phyloP scores from a whole-genome alignment of 805 yeast species.

The Nakazawaea siamensis region DNA sequence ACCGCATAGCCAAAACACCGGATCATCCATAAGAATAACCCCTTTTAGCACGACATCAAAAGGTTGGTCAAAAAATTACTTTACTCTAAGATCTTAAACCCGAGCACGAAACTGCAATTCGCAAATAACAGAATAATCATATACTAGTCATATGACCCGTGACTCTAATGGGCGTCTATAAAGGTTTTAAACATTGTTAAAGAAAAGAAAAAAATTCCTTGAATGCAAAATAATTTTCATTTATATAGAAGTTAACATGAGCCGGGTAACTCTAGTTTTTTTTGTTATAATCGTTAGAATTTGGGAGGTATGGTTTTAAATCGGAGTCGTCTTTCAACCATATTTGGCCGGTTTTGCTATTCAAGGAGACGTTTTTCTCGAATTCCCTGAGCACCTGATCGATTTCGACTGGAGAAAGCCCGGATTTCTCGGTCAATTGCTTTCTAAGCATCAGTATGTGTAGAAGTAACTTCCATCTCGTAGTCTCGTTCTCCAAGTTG shows the following conservation, averaged over 20 bases:
- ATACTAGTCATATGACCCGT: conserved; percentile 46
- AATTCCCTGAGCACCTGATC: conserved; percentile 46
- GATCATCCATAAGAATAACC: conserved; percentile 17
- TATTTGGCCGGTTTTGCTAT: conserved; percentile 44
- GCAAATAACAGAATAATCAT: conserved; percentile 26
- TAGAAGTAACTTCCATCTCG: conserved; percentile 32
- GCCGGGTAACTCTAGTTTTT: conserved; percentile 15
- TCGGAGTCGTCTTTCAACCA: conserved; percentile 52
- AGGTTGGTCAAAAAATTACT: conserved; percentile 39
- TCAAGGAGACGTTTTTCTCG: conserved; percentile 50
- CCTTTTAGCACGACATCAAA: conserved; percentile 38
- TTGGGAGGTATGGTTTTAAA: conserved; percentile 46
- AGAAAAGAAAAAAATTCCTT: conserved; percentile 14
- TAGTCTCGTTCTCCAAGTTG: conserved; percentile 32
- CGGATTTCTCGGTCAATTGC: conserved; percentile 50
- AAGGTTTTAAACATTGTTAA: conserved; percentile 33
- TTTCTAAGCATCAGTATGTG: conserved; percentile 60
- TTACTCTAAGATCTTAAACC: conserved; percentile 78
- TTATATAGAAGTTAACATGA: too few species aligned
- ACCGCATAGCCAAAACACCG: conserved; percentile 58
- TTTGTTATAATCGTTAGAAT: conserved; percentile 50
- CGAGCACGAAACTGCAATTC: conserved; percentile 66
- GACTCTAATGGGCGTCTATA: conserved; percentile 84
- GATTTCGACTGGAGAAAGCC: conserved; percentile 48
- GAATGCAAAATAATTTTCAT: background rate